phyloP scores from a whole-genome alignment of 192 early-diverging fungal species.

The Pilaira anomala region DNA sequence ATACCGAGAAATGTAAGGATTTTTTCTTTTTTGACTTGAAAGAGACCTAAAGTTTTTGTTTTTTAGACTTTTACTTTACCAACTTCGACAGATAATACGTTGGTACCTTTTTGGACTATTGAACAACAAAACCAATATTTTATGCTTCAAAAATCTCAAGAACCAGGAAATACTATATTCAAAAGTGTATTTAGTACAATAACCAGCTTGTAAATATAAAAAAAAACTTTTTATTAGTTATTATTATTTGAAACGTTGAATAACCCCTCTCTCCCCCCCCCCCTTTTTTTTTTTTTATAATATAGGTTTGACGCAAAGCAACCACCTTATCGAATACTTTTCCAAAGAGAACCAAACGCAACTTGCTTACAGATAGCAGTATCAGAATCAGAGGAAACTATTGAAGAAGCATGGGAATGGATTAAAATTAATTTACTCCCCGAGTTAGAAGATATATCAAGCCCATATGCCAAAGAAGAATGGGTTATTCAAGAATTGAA shows the following conservation, averaged over 20 bases:
- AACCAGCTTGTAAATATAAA: conserved; percentile 73
- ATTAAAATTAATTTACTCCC: conserved; percentile 56
- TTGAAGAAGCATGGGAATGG: conserved; percentile 89
- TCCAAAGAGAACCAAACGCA: conserved; percentile 53
- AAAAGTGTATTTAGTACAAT: conserved; percentile 79
- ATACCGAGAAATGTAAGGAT: not conserved
- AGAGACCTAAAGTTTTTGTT: not conserved
- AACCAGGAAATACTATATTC: conserved; percentile 52
- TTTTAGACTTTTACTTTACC: conserved; percentile 43
- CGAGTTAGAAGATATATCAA: conserved; percentile 64
- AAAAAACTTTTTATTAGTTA: not conserved
- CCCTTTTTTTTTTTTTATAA: not conserved
- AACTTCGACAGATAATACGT: conserved; percentile 42
- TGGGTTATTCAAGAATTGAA: conserved; percentile 86
- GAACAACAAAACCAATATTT: conserved; percentile 57
- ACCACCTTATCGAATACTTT: conserved; percentile 82
- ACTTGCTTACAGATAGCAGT: conserved; percentile 73
- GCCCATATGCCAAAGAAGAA: conserved; percentile 71
- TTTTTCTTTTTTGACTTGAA: too few relatives aligned
- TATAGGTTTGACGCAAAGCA: conserved; percentile 84
- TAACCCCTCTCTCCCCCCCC: not conserved
- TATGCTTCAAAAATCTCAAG: conserved; percentile 64
- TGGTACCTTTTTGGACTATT: conserved; percentile 66
- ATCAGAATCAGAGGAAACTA: conserved; percentile 71
- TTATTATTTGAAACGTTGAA: not conserved